A percentile compares a stretch with the other conserved stretches of the same genome.
phyloP scores from a whole-genome alignment of 129 eudicot species.

The Centrapalus pauciflorus region DNA sequence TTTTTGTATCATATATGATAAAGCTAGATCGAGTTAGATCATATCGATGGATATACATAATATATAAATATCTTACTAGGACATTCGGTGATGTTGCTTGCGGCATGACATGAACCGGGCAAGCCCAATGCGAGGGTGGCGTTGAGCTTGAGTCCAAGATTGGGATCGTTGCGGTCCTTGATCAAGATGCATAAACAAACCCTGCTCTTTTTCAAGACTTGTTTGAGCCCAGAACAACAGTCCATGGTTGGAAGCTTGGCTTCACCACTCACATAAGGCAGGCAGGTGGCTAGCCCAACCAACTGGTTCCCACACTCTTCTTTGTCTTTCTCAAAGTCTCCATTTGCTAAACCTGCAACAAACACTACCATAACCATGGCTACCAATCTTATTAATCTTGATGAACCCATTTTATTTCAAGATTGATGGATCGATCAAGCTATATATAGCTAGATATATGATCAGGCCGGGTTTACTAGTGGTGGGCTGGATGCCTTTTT shows the following conservation, averaged over 20 bases:
- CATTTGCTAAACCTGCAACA: conserved; percentile 9
- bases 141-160: conserved; percentile 56
- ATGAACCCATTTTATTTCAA: conserved; percentile 24
- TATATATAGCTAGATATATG: too few species aligned
- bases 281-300: conserved; percentile 47
- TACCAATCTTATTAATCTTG: not conserved
- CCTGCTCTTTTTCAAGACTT: conserved; percentile 39
- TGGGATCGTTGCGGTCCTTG: conserved; percentile 60
- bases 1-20: too few species aligned
- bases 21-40: too few species aligned
- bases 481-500: conserved; percentile 20
- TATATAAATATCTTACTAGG: conserved; percentile 37
- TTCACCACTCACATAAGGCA: conserved; percentile 48
- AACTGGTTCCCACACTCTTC: conserved; percentile 38
- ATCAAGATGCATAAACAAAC: conserved; percentile 59
- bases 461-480: too few species aligned
- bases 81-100: conserved; percentile 43
- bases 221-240: conserved; percentile 56
- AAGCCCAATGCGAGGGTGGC: conserved; percentile 60
- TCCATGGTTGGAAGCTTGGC: conserved; percentile 56
- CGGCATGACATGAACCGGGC: conserved; percentile 43
- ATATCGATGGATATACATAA: too few species aligned
- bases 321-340: conserved; percentile 44
- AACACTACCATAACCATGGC: conserved; percentile 21
- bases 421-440: too few species aligned